These are phyloP conservation scores for Amanita jacksonii DNA, from an alignment of 768 basidiomycete genomes.

Conservation along the genomic window DNA sequence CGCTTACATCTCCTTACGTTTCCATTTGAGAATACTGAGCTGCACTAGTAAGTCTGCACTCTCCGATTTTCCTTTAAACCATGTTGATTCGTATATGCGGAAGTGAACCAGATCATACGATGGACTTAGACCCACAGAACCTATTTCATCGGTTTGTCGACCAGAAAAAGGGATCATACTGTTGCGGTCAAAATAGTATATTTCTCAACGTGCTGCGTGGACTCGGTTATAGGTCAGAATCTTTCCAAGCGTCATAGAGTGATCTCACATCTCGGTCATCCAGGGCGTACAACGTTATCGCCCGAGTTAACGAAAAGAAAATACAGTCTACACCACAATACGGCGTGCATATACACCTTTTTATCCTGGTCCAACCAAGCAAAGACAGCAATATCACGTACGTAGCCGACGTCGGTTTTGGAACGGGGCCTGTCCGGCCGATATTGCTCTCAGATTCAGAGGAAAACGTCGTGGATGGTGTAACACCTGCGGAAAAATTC, in stretches of 20 bases:
- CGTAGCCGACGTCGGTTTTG: constrained; percentile 7
- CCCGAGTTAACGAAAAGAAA: constrained; percentile 4
- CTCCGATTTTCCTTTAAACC: not conserved
- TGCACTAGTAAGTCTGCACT: constrained; percentile 26
- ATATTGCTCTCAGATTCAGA: constrained; percentile 7
- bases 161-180: constrained; percentile 16
- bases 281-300: constrained; percentile 5
- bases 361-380: constrained; percentile 7
- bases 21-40: constrained; percentile 28
- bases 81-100: not conserved
- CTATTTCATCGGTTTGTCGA: constrained; percentile 13
- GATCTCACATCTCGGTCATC: not conserved
- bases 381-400: constrained; percentile 5
- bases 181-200: constrained; percentile 14
- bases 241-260: not conserved
- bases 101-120: not conserved
- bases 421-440: constrained; percentile 2
- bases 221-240: constrained; percentile 14
- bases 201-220: constrained; percentile 15
- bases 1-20: constrained; percentile 22
- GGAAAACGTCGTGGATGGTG: constrained; percentile 6
- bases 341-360: constrained; percentile 1
- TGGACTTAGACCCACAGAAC: constrained; percentile 7
- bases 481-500: constrained; percentile 7
- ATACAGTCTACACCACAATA: not conserved